Base-by-base conservation (phyloP, 2,329 filamentous ascomycete genomes). In the Penicillium expansum region DNA sequence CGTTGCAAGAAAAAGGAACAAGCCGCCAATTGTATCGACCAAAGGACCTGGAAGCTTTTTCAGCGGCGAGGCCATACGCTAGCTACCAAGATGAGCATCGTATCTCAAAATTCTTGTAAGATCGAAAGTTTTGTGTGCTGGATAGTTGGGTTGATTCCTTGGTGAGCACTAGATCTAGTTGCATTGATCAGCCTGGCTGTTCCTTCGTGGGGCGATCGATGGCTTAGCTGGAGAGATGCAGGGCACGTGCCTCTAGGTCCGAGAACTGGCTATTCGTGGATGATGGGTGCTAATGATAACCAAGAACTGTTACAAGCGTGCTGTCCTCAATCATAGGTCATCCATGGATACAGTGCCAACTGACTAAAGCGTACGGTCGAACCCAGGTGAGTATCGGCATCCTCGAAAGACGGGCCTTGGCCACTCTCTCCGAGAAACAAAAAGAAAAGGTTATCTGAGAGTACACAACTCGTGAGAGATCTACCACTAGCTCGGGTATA, bases 401-500 rank as follows among this genome's bases (percentile, higher is more conserved):
- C n/a, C 13, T 41, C 41, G 39, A 56, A 20, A 14, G 13, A 20
- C 24, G 9, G 20, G 29, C 6, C 4, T 20, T 20, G 41, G 11
- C 24, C 41, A 32, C n/a, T 44, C n/a, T 7, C 24, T 10, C 22
- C 13, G 14, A 10, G 7, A 32, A 39, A 14, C 13, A 14, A 7
- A 18, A 18, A n/a, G 3, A 47, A 20, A 35, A 16, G 9, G 20
- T 32, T n/a, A 33, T 22, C 3, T 39, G 11, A n/a, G 48, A 42
- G 27, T 22, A 22, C 41, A 16, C n/a, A 27, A 29, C 41, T 42
- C 24, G 20, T 39, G 42, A 52, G 42, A 52, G 54, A 52, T 56
- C 48, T 35, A 56, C 54, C 48, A 43, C 54, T 56, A 47, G 42
- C 35, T n/a, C 20, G n/a, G n/a, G 10, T 10, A 8, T 16, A 32